These are phyloP conservation scores for Globisporangium paddicum DNA, from an alignment of 352 stramenopile genomes.

Conservation along the genomic window DNA sequence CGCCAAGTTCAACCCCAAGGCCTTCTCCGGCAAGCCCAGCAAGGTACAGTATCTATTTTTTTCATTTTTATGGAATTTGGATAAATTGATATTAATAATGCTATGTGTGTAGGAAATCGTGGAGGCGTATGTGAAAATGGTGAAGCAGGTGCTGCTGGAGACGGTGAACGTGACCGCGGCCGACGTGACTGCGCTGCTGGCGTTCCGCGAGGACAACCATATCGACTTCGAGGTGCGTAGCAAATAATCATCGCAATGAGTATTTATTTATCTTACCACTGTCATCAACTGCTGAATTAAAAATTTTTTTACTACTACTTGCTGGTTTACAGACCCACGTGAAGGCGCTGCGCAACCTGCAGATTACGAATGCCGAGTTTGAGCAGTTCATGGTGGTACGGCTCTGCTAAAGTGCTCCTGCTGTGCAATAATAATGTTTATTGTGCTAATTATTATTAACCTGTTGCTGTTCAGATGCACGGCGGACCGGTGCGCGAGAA, in stretches of 20 bases:
- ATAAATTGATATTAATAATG: not conserved
- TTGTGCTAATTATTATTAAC: not conserved
- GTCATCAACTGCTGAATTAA: too few relatives aligned
- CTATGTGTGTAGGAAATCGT: constrained; percentile 24
- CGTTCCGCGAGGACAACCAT: constrained; percentile 49
- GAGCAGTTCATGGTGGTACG: constrained; percentile 65
- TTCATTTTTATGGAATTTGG: not conserved
- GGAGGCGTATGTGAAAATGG: constrained; percentile 41
- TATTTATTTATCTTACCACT: not conserved
- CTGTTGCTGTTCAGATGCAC: constrained; percentile 28
- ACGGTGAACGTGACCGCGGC: constrained; percentile 32
- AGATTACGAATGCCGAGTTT: constrained; percentile 82
- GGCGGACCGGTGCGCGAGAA: constrained; percentile 51
- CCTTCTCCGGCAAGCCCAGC: constrained; percentile 34
- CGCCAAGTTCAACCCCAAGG: constrained; percentile 76
- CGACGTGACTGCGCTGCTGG: constrained; percentile 50
- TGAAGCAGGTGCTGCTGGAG: constrained; percentile 58
- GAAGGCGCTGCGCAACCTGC: constrained; percentile 59
- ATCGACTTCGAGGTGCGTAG: constrained; percentile 63
- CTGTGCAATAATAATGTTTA: not conserved
- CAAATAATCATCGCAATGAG: not conserved
- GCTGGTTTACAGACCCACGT: constrained; percentile 51
- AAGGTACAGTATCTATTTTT: constrained; percentile 14
- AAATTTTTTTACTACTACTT: too few relatives aligned
- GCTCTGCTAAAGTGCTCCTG: not conserved